phyloP scores from a whole-genome alignment of 768 basidiomycete species.

The Amanita rimosa region DNA sequence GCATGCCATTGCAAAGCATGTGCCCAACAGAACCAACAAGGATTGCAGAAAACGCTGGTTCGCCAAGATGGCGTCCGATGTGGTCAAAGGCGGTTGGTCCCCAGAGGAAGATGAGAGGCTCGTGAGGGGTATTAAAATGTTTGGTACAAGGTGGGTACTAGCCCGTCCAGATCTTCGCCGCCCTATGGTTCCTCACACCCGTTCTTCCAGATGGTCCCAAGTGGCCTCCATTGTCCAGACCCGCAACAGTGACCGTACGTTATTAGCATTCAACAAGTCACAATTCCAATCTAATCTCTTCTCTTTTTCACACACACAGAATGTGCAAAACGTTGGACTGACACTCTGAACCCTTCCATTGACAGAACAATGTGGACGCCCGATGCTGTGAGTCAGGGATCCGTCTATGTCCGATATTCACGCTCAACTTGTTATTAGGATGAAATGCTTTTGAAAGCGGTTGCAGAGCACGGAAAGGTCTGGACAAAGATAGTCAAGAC shows the following conservation, averaged over 20 bases:
- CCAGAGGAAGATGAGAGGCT: constrained; percentile 50
- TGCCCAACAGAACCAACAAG: constrained; percentile 52
- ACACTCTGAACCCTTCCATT: constrained; percentile 49
- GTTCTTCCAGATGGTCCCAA: constrained; percentile 40
- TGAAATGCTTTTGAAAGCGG: constrained; percentile 40
- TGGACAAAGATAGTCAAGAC: constrained; percentile 56
- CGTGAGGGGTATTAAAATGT: constrained; percentile 42
- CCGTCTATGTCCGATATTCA: not conserved
- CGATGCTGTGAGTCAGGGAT: constrained; percentile 27
- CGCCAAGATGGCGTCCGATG: constrained; percentile 52
- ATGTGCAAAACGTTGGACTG: constrained; percentile 54
- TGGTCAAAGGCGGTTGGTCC: constrained; percentile 52
- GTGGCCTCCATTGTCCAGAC: constrained; percentile 48
- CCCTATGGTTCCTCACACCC: constrained; percentile 6
- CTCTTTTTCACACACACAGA: constrained; percentile 19
- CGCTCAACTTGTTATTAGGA: constrained; percentile 24
- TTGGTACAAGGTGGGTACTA: constrained; percentile 40
- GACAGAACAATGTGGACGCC: constrained; percentile 50
- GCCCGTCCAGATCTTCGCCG: not conserved
- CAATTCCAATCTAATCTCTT: constrained; percentile 8
- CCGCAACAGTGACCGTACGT: constrained; percentile 49
- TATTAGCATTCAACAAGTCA: not conserved
- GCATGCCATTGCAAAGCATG: constrained; percentile 53
- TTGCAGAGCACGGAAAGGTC: constrained; percentile 43
- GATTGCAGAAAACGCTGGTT: constrained; percentile 57